Evolutionary conservation across 75 land plant genomes (phyloP).

Genomic region (Pseudotsuga menziesii): DNA sequence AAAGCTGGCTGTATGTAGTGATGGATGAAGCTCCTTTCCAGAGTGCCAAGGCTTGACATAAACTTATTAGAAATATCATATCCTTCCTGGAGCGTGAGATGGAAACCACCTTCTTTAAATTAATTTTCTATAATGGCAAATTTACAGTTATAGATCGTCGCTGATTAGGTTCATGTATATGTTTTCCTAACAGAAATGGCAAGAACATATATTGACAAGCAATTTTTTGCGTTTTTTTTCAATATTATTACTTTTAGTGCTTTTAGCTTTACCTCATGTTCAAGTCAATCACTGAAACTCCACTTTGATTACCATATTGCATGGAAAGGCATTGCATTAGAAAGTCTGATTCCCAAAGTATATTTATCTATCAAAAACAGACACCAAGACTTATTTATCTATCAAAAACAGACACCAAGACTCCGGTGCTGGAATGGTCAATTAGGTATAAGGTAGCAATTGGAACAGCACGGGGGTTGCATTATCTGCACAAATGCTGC

Average conservation of each 20-base stretch:
- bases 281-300: not conserved
- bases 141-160: not conserved
- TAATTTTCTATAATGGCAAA: not conserved
- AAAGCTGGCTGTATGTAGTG: no score
- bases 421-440: constrained; percentile 48
- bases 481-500: constrained; percentile 79
- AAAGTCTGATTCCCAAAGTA: not conserved
- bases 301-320: not conserved
- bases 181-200: not conserved
- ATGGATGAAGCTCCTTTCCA: no score
- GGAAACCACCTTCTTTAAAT: not conserved
- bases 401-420: constrained; percentile 19
- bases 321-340: not conserved
- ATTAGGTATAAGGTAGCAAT: constrained; percentile 65
- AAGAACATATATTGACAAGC: not conserved
- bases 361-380: constrained; percentile 13
- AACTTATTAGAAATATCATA: not conserved
- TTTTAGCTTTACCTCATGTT: not conserved
- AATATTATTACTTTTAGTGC: not conserved
- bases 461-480: constrained; percentile 80
- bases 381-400: not conserved
- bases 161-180: not conserved
- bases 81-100: not conserved
- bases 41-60: no score
- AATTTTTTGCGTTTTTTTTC: not conserved